Conservation (phyloP, 192 early-diverging fungal genomes). For the Diversispora eburnea region DNA sequence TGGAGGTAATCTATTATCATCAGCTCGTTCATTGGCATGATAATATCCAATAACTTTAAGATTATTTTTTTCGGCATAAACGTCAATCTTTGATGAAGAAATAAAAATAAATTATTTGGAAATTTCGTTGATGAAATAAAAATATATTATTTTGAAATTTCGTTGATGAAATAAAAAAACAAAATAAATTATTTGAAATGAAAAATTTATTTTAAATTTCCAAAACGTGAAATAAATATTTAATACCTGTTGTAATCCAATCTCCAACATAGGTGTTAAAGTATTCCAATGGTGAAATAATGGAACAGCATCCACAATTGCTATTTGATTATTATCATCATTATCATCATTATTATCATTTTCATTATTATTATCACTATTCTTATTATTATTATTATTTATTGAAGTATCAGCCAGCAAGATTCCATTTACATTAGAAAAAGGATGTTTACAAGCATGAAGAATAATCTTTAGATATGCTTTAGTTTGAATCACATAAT, state of each 20-base stretch:
- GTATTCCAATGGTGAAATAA: conserved; percentile 78
- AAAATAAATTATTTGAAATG: neutral
- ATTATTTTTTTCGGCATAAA: conserved; percentile 48
- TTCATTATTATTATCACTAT: conserved; percentile 28
- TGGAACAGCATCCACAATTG: conserved; percentile 72
- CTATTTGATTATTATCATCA: conserved; percentile 22
- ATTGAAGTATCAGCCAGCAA: conserved; percentile 52
- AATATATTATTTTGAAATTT: too few relatives aligned
- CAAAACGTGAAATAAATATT: neutral
- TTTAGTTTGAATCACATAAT: conserved; percentile 27
- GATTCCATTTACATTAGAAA: conserved; percentile 71
- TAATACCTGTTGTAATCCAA: conserved; percentile 74
- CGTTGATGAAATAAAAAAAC: conserved; percentile 15
- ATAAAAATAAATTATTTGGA: conserved; percentile 22
- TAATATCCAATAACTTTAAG: conserved; percentile 63
- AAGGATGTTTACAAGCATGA: conserved; percentile 82
- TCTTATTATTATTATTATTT: conserved; percentile 1
- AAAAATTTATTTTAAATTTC: neutral
- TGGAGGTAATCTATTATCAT: conserved; percentile 44
- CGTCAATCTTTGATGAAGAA: conserved; percentile 44
- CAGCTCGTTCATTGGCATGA: conserved; percentile 49
- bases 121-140: neutral
- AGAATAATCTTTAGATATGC: conserved; percentile 75
- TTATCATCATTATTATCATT: conserved; percentile 10
- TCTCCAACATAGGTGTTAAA: conserved; percentile 79